Conservation (phyloP, 768 basidiomycete genomes). For the Gloeostereum incarnatum region DNA sequence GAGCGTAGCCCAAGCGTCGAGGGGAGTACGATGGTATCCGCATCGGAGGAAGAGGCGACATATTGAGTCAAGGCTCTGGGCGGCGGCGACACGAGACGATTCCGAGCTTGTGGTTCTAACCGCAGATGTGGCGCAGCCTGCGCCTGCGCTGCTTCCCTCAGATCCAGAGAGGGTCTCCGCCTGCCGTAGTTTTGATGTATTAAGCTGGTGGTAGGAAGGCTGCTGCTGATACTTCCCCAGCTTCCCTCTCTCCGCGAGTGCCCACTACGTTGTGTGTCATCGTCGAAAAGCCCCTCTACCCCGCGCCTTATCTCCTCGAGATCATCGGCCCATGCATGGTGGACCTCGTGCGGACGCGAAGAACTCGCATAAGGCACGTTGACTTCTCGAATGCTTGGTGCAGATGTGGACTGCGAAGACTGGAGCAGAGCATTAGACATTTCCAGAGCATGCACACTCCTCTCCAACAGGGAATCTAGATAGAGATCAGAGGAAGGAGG, state of each 20-base stretch:
- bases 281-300: slow-evolving; percentile 50
- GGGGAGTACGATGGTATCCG: slow-evolving; percentile 48
- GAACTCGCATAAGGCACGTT: slow-evolving; percentile 39
- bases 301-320: slow-evolving; percentile 54
- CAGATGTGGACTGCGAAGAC: slow-evolving; percentile 61
- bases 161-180: slow-evolving; percentile 40
- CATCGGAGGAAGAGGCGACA: slow-evolving; percentile 46
- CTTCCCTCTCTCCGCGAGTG: slow-evolving; percentile 7
- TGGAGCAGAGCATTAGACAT: slow-evolving; percentile 75
- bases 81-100: slow-evolving; percentile 52
- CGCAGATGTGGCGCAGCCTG: slow-evolving; percentile 31
- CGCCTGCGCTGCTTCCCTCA: slow-evolving; percentile 7
- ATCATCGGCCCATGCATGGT: slow-evolving; percentile 57
- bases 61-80: slow-evolving; percentile 74
- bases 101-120: slow-evolving; percentile 41
- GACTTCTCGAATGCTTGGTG: slow-evolving; percentile 48
- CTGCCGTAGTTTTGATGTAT: slow-evolving; percentile 16
- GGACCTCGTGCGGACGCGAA: slow-evolving; percentile 30
- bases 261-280: slow-evolving; percentile 13
- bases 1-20: slow-evolving; percentile 62
- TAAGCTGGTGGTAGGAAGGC: slow-evolving; percentile 30
- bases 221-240: slow-evolving; percentile 26
- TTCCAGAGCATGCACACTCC: slow-evolving; percentile 79
- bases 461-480: slow-evolving; percentile 70
- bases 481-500: slow-evolving; percentile 33